These are phyloP conservation scores for Bryoglossum gracile DNA, from an alignment of 495 filamentous ascomycete genomes.

Conservation along the genomic window DNA sequence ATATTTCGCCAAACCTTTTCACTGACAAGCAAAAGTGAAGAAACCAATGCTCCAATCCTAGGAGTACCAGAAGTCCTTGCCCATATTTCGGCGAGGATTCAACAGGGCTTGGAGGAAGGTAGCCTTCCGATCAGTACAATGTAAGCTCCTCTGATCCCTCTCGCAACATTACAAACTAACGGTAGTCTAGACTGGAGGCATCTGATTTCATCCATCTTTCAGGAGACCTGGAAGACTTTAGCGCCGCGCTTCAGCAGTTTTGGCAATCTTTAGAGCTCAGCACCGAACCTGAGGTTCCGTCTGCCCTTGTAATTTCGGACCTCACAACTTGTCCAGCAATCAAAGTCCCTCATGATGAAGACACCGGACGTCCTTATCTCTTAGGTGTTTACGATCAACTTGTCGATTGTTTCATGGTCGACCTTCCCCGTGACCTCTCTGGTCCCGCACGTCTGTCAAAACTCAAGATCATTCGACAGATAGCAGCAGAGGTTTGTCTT, in stretches of 20 bases:
- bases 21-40: not conserved
- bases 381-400: constrained; percentile 20
- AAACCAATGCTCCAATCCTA: not conserved
- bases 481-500: constrained; percentile 22
- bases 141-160: not conserved
- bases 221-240: constrained; percentile 19
- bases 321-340: constrained; percentile 8
- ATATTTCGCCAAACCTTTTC: constrained; percentile 8
- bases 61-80: not conserved
- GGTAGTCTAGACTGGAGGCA: constrained; percentile 9
- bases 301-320: constrained; percentile 9
- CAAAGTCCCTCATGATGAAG: not conserved
- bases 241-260: constrained; percentile 7
- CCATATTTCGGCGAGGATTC: constrained; percentile 1
- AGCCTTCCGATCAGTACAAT: constrained; percentile 8
- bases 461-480: constrained; percentile 21
- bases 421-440: constrained; percentile 14
- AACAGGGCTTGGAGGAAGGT: constrained; percentile 6
- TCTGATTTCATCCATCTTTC: constrained; percentile 1
- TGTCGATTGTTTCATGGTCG: constrained; percentile 17
- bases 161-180: not conserved
- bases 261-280: constrained; percentile 10
- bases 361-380: not conserved
- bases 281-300: constrained; percentile 2
- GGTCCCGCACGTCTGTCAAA: constrained; percentile 13